Evolutionary conservation across 2,329 filamentous ascomycete species (phyloP).

Genomic region (Phaeosphaeria sp.): DNA sequence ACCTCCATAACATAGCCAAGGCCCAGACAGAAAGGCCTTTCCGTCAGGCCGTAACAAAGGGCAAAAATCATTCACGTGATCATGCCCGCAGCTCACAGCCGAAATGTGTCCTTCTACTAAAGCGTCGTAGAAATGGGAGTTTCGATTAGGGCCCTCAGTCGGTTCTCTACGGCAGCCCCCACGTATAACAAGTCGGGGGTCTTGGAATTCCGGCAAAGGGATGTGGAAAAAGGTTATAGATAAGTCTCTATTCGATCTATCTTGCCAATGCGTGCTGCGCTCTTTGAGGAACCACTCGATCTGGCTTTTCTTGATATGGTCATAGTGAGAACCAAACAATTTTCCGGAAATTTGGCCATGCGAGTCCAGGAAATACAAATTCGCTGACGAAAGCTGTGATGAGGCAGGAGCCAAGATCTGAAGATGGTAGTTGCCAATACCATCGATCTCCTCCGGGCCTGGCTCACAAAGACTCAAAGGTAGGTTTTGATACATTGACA

Average conservation of each 20-base stretch:
- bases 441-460: slow-evolving; percentile 80
- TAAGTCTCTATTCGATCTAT: slow-evolving; percentile 75
- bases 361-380: slow-evolving; percentile 87
- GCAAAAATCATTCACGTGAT: slow-evolving; percentile 96
- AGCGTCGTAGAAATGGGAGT: slow-evolving; percentile 88
- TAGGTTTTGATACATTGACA: slow-evolving; percentile 48
- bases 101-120: slow-evolving; percentile 81
- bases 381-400: slow-evolving; percentile 49
- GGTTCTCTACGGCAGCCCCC: slow-evolving; percentile 80
- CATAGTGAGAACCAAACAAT: slow-evolving; percentile 79
- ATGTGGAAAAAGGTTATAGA: slow-evolving; percentile 96
- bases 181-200: slow-evolving; percentile 58
- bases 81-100: slow-evolving; percentile 87
- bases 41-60: slow-evolving; percentile 51
- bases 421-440: slow-evolving; percentile 91
- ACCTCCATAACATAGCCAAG: slow-evolving; percentile 79
- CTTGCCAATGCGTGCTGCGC: slow-evolving; percentile 52
- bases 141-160: slow-evolving; percentile 83
- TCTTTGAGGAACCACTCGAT: slow-evolving; percentile 88
- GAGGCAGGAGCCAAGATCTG: slow-evolving; percentile 76
- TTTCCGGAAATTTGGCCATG: slow-evolving; percentile 78
- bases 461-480: slow-evolving; percentile 84
- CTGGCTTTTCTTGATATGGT: slow-evolving; percentile 90
- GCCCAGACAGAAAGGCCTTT: slow-evolving; percentile 13
- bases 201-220: slow-evolving; percentile 83